Conservation (phyloP, 2,329 filamentous ascomycete species). For the Berkeleyomyces basicola region DNA sequence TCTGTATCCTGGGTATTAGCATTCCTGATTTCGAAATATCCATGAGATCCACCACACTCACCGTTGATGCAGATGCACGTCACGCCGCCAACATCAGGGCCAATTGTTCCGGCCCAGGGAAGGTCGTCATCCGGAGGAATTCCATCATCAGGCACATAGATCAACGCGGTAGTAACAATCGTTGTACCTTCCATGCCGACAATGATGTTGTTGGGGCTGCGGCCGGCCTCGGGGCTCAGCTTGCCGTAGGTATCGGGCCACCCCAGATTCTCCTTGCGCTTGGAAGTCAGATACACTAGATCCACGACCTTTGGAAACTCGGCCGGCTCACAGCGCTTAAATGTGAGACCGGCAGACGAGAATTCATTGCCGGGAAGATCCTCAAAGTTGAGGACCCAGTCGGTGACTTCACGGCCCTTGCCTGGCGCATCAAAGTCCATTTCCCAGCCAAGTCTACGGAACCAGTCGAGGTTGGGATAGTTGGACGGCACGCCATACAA, state of each 20-base stretch:
- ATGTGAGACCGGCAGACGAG: conserved; percentile 25
- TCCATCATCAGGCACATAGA: conserved; percentile 32
- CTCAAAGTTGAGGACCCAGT: conserved; percentile 37
- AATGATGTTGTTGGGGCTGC: conserved; percentile 32
- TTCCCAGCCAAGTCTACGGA: conserved; percentile 36
- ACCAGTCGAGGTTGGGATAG: conserved; percentile 32
- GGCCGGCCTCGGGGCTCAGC: conserved; percentile 25
- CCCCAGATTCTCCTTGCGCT: conserved; percentile 31
- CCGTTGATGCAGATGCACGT: conserved; percentile 44
- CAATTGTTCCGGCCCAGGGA: conserved; percentile 37
- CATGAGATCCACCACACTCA: conserved; percentile 20
- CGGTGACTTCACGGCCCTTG: conserved; percentile 32
- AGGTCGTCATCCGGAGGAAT: conserved; percentile 33
- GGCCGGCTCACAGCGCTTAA: conserved; percentile 28
- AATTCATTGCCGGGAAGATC: conserved; percentile 30
- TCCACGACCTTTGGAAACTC: conserved; percentile 32
- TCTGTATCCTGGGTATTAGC: conserved; percentile 20
- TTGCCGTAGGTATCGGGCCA: conserved; percentile 44
- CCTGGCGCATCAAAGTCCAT: conserved; percentile 29
- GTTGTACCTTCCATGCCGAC: conserved; percentile 31
- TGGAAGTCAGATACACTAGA: conserved; percentile 33
- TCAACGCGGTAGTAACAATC: conserved; percentile 37
- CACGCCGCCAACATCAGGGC: conserved; percentile 36
- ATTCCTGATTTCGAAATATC: conserved; percentile 9
- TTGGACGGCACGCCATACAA: conserved; percentile 36